Base-by-base conservation (phyloP, 306 rosid genomes). In the Urtica urens region DNA sequence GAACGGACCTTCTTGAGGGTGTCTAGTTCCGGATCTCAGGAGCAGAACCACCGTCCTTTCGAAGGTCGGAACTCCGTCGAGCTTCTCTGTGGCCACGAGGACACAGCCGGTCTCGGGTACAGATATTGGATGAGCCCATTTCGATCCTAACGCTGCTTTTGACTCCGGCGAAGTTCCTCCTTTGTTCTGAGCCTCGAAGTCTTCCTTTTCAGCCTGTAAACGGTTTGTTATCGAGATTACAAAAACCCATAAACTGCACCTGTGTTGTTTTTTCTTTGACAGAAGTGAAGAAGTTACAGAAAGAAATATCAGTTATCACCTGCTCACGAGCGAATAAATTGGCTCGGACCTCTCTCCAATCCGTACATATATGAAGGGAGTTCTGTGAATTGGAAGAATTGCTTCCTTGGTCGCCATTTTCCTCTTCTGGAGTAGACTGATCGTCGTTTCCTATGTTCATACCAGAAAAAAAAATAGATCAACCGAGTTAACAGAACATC, bases 281-380 rank as follows among this genome's bases (percentile, higher is more conserved):
- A 31, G 29, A 31, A 41, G 55, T 51, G 38, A 48, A 22, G 24
- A 45, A 45, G 49, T 10, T n/a, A 15, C 9, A 48, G 31, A 61
- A 67, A 65, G 25, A 33, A 68, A 58, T 27, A 48, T n/a, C n/a
- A n/a, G n/a, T n/a, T 34, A 62, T 71, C 56, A 92, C 99, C 99
- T 75, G 87, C 78, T 82, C 94, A 34, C 64, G 72, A n/a, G 62
- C 56, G 44, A 66, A 79, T 23, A 92, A 73, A 70, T 76, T 80
- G 21, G 99, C 99, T 72, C 99, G 80, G 78, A 92, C 82, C 53
- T 86, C 94, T 28, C 99, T 81, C 99, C 96, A 92, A 49, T 92
- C 96, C 60, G 60, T 63, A 43, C 52, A 77, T 48, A 57, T 34
- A 28, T 14, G 74, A 53, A 53, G 77, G n/a, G 68, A 63, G 65